phyloP scores from a whole-genome alignment of 495 filamentous ascomycete species.

The Aspergillus saccharolyticus region DNA sequence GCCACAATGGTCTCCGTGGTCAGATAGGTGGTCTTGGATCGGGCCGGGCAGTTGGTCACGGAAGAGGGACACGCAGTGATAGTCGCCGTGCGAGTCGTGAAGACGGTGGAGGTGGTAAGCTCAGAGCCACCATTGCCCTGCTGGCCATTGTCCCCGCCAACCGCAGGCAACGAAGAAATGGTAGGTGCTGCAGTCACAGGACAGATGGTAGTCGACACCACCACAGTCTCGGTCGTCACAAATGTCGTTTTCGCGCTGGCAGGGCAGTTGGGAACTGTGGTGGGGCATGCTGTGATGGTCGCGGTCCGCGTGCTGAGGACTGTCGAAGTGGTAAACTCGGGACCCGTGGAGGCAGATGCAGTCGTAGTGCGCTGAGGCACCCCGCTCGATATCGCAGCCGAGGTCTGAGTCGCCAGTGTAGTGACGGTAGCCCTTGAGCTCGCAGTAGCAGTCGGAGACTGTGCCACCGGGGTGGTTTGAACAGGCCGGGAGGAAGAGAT shows the following conservation, averaged over 20 bases:
- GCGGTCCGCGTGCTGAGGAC: background rate
- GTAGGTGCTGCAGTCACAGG: background rate
- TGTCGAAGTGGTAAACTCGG: background rate
- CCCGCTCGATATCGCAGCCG: background rate
- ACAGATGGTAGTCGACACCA: slow-evolving; percentile 1
- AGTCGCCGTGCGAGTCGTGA: background rate
- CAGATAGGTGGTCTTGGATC: background rate
- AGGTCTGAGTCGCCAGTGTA: background rate
- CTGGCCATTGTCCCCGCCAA: background rate
- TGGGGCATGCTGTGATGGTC: background rate
- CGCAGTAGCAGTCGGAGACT: background rate
- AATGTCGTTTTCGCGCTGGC: background rate
- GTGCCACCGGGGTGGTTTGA: background rate
- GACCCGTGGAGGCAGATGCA: background rate
- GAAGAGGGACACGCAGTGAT: background rate
- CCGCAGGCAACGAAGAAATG: background rate
- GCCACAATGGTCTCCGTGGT: background rate
- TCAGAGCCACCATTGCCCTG: background rate
- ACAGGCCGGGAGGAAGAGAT: background rate
- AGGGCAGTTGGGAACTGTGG: background rate
- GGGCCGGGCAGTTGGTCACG: slow-evolving; percentile 1
- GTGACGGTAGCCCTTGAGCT: background rate
- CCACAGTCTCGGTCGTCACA: background rate
- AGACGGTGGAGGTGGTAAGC: background rate
- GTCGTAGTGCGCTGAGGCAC: background rate